Base-by-base conservation (phyloP, 805 yeast genomes). In the Kuraishia hungarica region DNA sequence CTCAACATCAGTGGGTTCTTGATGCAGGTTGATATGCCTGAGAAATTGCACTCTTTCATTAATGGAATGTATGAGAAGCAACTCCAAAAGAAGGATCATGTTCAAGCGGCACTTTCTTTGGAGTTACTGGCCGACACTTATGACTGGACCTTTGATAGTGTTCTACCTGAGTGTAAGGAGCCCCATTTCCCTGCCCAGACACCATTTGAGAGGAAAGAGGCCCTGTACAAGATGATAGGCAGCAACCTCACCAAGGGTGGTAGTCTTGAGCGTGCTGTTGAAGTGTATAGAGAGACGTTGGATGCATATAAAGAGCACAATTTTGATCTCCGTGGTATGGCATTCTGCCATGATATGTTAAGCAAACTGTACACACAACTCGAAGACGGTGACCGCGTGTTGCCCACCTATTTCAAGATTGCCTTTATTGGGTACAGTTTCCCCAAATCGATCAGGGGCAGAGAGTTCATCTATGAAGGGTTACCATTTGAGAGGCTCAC, bases 401-500 rank as follows among this genome's bases (percentile, higher is more conserved):
- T 86, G 21, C 89, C 96, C 24, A 83, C 90, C 6, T 90, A 80
- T 67, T 90, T 88, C 75, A 80, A 86, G 64, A 89, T 90, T 54
- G 78, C 87, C 21, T 89, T 86, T 64, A 79, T 87, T 65, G 97
- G 97, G 17, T 80, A 78, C 53, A 96, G 96, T 2, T 90, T 90
- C 76, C 96, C 97, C 7, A 75, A 73, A 35, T 80, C 91, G 43
- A 77, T 87, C 51, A 76, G 96, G 63, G 87, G 88, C 51, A 82
- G 86, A 63, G 84, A 83, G 57, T 90, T 86, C 66, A 86, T 90
- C 53, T 88, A 85, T 64, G 96, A 90, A 70, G 96, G 97, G 5
- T 75, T 82, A 54, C 90, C 96, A 29, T 90, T 87, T 71, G 97
- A 90, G 66, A 94, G 88, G 67, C 84, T 90, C 57, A 83, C 91